Evolutionary conservation across 345 rosid species (phyloP), one percentile per base, ranked within the genome.

Genomic region (Excoecaria cochinchinensis): DNA sequence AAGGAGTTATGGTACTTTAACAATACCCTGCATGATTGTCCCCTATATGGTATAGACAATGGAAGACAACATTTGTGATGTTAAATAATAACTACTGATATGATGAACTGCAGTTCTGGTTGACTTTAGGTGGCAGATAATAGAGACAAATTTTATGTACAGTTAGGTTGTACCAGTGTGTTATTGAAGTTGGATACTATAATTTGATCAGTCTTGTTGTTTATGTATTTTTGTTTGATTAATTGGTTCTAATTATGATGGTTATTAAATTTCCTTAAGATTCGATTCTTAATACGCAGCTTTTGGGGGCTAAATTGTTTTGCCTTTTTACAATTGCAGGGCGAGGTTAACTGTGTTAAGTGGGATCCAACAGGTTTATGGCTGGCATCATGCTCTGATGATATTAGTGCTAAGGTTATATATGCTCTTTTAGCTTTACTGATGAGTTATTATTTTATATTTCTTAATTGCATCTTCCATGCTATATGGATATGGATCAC

Each of bases 271-370:
- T 63, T 31, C 9, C 56, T 67, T 14, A 47, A 55, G 5, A 13
- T 16, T 10, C 48, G 50, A 22, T 22, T 56, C 22, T 63, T 4
- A 47, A 44, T 40, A 7, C 9, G 36, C 64, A 36, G 56, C 47
- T 65, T 71, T 24, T 53, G 55, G 48, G 59, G 68, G 62, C 79
- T 81, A 57, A 76, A 71, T 19, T 75, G 70, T 25, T 36, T 25
- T 44, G 53, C 71, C 8, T 68, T 74, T 77, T 46, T 67, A 74
- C 79, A 73, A 79, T 82, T 82, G 50, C 93, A 96, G 99, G 94
- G 97, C 22, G 99, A 96, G 84, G 99, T 96, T 72, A 96, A 96
- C 86, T 93, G 99, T 80, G 97, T 96, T 78, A 96, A 96, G 88
- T 96, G 99, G 99, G 98, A 93, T 89, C 99, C 99, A 51, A 90